Evolutionary conservation across 306 rosid species (phyloP), one percentile per base, ranked within the genome.

Genomic region (Senna siamea): DNA sequence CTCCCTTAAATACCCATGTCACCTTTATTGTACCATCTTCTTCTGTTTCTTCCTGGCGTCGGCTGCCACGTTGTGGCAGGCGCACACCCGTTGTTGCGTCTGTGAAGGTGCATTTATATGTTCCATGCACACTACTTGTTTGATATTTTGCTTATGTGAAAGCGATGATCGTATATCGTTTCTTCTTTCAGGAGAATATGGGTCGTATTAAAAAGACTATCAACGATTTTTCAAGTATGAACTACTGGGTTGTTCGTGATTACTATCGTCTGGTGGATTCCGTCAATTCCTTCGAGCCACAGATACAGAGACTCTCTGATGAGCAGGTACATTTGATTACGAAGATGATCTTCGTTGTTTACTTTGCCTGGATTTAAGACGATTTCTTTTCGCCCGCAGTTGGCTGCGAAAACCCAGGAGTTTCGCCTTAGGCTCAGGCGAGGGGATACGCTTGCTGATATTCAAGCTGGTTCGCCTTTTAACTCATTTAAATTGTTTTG

Each of bases 161-260:
- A 44, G 5, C 17, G 30, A 12, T 44, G 35, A 12, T 48, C 23
- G 12, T n/a, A 12, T 71, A 10, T 46, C 44, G n/a, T 82, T 32
- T 62, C n/a, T 71, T 73, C 65, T 68, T 79, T 77, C 44, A 91
- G 98, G 91, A 87, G 52, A 83, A 84, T 50, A 48, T 91, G 32
- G 94, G 90, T 38, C 67, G 80, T 54, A 43, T 88, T 32, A 71
- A 72, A 7, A 91, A 83, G 85, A 77, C 83, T 35, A 79, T 93
- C 81, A 79, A 58, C 47, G 93, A 94, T 69, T 78, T 87, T 19
- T 79, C 89, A 12, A 91, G 90, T 83, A 78, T 91, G 70, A 94
- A 91, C 83, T 78, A 81, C 74, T 94, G 97, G 98, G 90, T 94
- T 34, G 95, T 94, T 65, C 80, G 81, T 2, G 98, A 91, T 47